Conservation (phyloP, 371 early-diverging fungal genomes). For the Mucor mucedo region DNA sequence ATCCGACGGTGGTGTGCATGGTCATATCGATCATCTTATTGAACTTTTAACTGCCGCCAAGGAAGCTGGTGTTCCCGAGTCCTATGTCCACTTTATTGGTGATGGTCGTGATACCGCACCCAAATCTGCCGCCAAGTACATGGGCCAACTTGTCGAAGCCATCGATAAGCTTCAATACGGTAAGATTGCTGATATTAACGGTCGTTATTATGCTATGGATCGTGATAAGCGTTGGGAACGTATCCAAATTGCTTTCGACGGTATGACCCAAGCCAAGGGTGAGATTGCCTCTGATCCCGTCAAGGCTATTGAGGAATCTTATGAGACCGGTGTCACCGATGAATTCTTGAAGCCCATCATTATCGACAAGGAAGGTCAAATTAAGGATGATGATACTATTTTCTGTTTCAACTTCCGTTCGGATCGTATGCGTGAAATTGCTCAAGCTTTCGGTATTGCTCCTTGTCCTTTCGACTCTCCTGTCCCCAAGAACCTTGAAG, state of each 20-base stretch:
- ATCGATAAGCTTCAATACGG: constrained; percentile 77
- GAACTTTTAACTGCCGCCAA: constrained; percentile 86
- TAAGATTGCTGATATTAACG: constrained; percentile 90
- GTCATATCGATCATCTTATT: constrained; percentile 94
- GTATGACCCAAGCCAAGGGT: constrained; percentile 83
- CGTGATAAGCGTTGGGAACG: constrained; percentile 99
- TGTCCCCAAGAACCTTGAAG: constrained; percentile 80
- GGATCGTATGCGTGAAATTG: constrained; percentile 99
- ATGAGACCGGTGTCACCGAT: constrained; percentile 89
- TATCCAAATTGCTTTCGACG: constrained; percentile 92
- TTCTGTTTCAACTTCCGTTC: constrained; percentile 97
- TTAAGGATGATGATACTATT: constrained; percentile 82
- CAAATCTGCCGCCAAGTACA: constrained; percentile 77
- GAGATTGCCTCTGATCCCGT: constrained; percentile 74
- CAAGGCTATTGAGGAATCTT: constrained; percentile 83
- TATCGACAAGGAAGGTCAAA: constrained; percentile 73
- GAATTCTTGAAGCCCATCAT: constrained; percentile 99
- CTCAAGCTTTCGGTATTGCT: constrained; percentile 84
- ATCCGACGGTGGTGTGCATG: constrained; percentile 99
- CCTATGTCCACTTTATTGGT: constrained; percentile 97
- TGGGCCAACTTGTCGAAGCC: constrained; percentile 74
- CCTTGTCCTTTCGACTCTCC: constrained; percentile 88
- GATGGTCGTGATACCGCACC: constrained; percentile 99
- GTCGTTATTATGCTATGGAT: constrained; percentile 99
- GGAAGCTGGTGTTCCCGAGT: constrained; percentile 81